Evolutionary conservation across 2,329 filamentous ascomycete species (phyloP).

Genomic region (Shiraia sp.): DNA sequence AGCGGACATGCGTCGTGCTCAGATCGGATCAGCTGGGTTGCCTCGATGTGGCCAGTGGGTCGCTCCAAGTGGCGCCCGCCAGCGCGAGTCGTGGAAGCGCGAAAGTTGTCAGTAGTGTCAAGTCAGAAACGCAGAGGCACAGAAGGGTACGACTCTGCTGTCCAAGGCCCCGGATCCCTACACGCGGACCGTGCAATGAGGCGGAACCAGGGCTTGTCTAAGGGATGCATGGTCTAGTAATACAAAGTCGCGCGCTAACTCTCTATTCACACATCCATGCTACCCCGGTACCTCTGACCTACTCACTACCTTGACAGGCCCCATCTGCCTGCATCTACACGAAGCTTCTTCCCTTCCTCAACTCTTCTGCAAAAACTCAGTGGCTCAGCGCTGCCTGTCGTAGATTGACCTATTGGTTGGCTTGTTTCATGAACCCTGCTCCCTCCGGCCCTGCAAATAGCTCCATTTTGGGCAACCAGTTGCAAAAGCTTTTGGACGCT

Average conservation of each 20-base stretch:
- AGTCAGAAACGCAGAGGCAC: constrained; percentile 38
- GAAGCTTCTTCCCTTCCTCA: constrained; percentile 28
- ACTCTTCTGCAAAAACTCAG: constrained; percentile 31
- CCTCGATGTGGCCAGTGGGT: constrained; percentile 37
- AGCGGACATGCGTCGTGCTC: constrained; percentile 33
- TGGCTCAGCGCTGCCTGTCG: constrained; percentile 42
- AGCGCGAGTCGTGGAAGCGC: constrained; percentile 38
- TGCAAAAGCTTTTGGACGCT: constrained; percentile 32
- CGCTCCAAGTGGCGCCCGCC: constrained; percentile 42
- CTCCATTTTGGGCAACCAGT: constrained; percentile 43
- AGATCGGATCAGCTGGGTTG: constrained; percentile 36
- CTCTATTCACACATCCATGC: constrained; percentile 39
- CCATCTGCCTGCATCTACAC: constrained; percentile 34
- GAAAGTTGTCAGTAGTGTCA: constrained; percentile 35
- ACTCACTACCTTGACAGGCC: constrained; percentile 39
- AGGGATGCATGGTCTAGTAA: constrained; percentile 39
- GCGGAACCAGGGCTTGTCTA: constrained; percentile 29
- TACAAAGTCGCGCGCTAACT: constrained; percentile 38
- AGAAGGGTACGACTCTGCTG: constrained; percentile 33
- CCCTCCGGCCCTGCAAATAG: constrained; percentile 42
- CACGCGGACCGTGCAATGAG: constrained; percentile 35
- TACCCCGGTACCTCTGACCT: constrained; percentile 34
- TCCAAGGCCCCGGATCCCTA: constrained; percentile 42
- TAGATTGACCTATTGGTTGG: constrained; percentile 41
- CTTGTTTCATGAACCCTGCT: constrained; percentile 45